phyloP scores from a whole-genome alignment of 257 asterid genomes.

The Petrea volubilis region DNA sequence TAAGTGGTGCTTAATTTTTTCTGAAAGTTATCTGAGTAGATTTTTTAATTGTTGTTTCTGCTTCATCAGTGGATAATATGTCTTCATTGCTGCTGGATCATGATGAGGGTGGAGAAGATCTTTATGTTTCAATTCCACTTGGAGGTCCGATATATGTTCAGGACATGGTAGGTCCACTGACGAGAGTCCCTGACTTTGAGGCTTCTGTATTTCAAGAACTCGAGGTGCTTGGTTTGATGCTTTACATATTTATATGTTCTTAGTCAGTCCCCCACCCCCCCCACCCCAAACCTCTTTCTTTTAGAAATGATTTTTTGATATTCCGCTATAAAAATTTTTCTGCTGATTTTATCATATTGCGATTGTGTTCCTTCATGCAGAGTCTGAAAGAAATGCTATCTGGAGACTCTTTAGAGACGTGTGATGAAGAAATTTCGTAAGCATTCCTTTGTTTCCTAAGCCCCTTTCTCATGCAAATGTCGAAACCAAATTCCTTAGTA shows the following conservation, averaged over 20 bases:
- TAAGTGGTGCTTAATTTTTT: background rate
- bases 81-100: conserved; percentile 13
- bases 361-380: conserved; percentile 36
- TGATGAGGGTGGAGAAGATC: conserved; percentile 51
- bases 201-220: conserved; percentile 52
- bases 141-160: conserved; percentile 76
- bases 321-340: background rate
- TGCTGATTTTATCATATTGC: background rate
- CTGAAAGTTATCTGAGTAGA: background rate
- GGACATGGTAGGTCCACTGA: conserved; percentile 65
- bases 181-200: conserved; percentile 63
- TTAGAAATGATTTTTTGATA: background rate
- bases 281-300: no score
- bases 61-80: conserved; percentile 17
- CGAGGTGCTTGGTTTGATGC: conserved; percentile 41
- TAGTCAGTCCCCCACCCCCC: background rate
- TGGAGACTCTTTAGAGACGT: conserved; percentile 35
- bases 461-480: background rate
- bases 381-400: conserved; percentile 56
- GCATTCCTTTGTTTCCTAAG: conserved; percentile 27
- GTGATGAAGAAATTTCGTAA: conserved; percentile 65
- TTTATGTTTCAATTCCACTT: conserved; percentile 59
- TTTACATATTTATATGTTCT: background rate
- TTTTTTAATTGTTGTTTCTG: background rate
- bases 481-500: background rate